Evolutionary conservation across 176 grass and related monocot species (phyloP).

Genomic region (Rhipidocladum racemiflorum): DNA sequence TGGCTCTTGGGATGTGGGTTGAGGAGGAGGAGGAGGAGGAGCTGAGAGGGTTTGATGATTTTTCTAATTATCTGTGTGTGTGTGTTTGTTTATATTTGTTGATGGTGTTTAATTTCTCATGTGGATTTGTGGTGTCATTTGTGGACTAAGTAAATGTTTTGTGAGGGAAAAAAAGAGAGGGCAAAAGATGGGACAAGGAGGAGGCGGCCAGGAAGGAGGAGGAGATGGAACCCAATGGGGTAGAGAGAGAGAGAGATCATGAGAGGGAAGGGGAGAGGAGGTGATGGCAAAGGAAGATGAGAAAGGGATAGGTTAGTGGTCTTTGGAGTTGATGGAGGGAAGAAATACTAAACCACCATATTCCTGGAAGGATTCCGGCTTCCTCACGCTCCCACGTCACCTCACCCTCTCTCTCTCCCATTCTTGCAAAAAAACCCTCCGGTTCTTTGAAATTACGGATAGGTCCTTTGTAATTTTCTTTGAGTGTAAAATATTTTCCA

Average conservation of each 20-base stretch:
- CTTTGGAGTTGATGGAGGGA: constrained; percentile 38
- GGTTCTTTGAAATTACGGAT: too few species aligned
- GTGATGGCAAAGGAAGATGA: constrained; percentile 17
- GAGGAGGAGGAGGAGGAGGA: constrained; percentile 16
- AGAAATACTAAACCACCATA: too few species aligned
- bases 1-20: constrained; percentile 50
- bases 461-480: too few species aligned
- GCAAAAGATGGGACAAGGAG: not conserved
- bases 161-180: not conserved
- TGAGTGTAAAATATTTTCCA: too few species aligned
- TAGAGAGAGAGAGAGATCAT: not conserved
- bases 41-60: not conserved
- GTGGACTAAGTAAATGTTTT: constrained; percentile 20
- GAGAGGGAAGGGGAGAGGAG: not conserved
- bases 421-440: too few species aligned
- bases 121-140: constrained; percentile 21
- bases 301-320: constrained; percentile 44
- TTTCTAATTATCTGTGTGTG: not conserved
- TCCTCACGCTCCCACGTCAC: too few species aligned
- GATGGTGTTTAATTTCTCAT: constrained; percentile 32
- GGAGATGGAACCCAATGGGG: constrained; percentile 27
- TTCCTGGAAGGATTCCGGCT: too few species aligned
- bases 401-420: too few species aligned
- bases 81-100: constrained; percentile 33
- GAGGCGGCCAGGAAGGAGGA: not conserved